Base-by-base conservation (phyloP, 305 asterid species). In the Fraxinus albicans region DNA sequence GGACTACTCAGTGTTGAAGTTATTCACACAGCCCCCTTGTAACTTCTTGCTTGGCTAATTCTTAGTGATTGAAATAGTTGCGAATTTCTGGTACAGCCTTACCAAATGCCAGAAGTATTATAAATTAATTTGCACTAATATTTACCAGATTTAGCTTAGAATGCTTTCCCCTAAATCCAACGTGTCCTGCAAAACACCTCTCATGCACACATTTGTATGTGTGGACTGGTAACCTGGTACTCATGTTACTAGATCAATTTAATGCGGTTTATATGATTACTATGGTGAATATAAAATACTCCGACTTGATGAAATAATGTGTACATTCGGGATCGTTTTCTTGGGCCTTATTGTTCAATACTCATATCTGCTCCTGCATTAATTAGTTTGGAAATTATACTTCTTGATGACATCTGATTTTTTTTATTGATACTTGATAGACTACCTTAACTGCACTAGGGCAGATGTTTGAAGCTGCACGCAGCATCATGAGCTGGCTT, bases 401-500 rank as follows among this genome's bases (percentile, higher is more conserved):
- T 42, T 83, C 76, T 55, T 31, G 74, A 58, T 73, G 73, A 83
- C 9, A 73, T 35, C 75, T 84, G 70, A 65, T 38, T 79, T 78
- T 36, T 86, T 77, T 58, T 83, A 8, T 86, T 87, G 80, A 12
- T 82, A 55, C 77, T 86, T 78, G 76, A 81, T 82, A 94, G 98
- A 87, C 89, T 87, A 94, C 97, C 44, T 90, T 94, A 84, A 89
- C 93, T 79, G 98, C 98, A 81, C 83, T 94, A 6, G 98, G 92
- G 65, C 89, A 90, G 88, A 94, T 94, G 97, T 94, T 94, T 85
- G 94, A 91, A 88, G 95, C 93, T 86, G 97, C 98, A 72, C 89
- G 94, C 83, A 82, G 91, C 87, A 94, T 92, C 86, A 94, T 94
- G 98, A 88, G 78, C 81, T 94, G 98, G 98, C 98, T 94, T 44